Conservation (phyloP, 2,329 filamentous ascomycete species). For the Penicillium italicum region DNA sequence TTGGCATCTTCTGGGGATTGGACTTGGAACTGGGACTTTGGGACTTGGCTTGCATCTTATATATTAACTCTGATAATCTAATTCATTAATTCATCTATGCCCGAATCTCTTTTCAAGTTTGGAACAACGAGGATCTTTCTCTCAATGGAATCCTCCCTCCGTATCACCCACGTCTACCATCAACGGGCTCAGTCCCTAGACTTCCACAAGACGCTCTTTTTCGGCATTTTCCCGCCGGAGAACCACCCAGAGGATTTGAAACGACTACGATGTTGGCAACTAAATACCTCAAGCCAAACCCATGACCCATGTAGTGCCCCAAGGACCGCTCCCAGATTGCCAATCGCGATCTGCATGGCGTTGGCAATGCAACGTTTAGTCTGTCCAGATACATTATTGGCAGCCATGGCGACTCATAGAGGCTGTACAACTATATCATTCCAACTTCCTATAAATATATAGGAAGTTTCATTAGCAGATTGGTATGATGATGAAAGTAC, state of each 20-base stretch:
- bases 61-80: neutral
- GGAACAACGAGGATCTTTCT: no score
- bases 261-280: constrained; percentile 57
- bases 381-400: constrained; percentile 68
- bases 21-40: neutral
- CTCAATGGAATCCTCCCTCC: no score
- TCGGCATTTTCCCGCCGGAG: no score
- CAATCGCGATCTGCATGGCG: constrained; percentile 69
- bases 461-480: no score
- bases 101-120: constrained; percentile 42
- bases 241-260: no score
- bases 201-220: no score
- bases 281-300: constrained; percentile 63
- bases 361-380: constrained; percentile 67
- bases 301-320: constrained; percentile 63
- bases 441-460: no score
- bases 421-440: no score
- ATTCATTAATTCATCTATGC: neutral
- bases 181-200: no score
- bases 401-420: no score
- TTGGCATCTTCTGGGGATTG: neutral
- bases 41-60: neutral
- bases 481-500: no score
- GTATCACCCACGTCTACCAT: no score
- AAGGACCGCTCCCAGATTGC: constrained; percentile 66